phyloP scores from a whole-genome alignment of 2,329 filamentous ascomycete species.

The Apiospora koreana region DNA sequence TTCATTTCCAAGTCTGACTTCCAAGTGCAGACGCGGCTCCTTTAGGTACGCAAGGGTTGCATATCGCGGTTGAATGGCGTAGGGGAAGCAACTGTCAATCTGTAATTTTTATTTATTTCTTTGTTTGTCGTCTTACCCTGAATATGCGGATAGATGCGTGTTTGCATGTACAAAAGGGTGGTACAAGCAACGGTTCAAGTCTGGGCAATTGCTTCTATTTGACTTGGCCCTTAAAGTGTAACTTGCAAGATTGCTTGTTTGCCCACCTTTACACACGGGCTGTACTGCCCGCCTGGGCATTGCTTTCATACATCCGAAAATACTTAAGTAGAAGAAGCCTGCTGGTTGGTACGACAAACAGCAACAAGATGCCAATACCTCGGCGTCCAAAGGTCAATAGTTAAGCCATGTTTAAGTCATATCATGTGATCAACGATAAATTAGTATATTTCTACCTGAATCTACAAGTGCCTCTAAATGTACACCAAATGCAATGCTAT shows the following conservation, averaged over 20 bases:
- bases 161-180: too few species aligned
- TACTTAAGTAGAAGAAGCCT: too few species aligned
- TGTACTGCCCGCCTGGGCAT: too few species aligned
- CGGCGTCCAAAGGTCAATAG: background rate
- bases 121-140: background rate
- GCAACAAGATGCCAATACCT: background rate
- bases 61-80: background rate
- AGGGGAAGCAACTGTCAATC: background rate
- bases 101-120: background rate
- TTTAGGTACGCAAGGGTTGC: background rate
- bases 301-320: too few species aligned
- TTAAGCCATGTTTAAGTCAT: too few species aligned
- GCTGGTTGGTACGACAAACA: background rate
- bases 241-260: background rate
- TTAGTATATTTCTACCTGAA: background rate
- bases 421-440: background rate
- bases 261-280: background rate
- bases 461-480: background rate
- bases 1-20: too few species aligned
- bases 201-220: background rate
- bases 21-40: too few species aligned
- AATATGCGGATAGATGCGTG: background rate
- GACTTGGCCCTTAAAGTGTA: background rate
- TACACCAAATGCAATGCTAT: slow-evolving; percentile 2
- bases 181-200: background rate